phyloP scores from a whole-genome alignment of 371 early-diverging fungal genomes.

The Dichotomocladium elegans region DNA sequence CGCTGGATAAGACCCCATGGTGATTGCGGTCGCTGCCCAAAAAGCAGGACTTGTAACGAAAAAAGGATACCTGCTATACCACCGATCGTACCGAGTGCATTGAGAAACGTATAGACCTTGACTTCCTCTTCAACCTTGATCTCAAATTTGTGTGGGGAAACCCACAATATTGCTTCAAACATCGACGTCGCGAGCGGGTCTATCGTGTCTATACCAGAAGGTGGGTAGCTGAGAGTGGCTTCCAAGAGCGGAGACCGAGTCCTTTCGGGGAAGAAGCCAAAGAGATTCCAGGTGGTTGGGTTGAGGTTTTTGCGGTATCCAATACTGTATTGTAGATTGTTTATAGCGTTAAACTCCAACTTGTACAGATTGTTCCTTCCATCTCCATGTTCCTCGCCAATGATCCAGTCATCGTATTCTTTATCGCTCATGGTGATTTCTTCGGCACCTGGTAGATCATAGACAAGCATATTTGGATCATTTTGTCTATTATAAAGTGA shows the following conservation, averaged over 20 bases:
- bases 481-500: constrained; percentile 22
- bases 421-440: constrained; percentile 2
- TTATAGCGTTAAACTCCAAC: constrained; percentile 6
- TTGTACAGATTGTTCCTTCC: constrained; percentile 26
- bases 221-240: constrained; percentile 7
- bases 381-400: constrained; percentile 17
- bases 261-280: no score
- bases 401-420: constrained; percentile 18
- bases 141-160: constrained; percentile 12
- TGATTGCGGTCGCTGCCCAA: constrained; percentile 30
- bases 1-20: constrained; percentile 38
- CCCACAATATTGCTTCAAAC: no score
- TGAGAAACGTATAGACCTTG: constrained; percentile 26
- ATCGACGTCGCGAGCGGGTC: constrained; percentile 14
- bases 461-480: constrained; percentile 26
- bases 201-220: background rate
- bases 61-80: constrained; percentile 30
- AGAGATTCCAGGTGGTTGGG: no score
- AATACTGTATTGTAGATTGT: constrained; percentile 5
- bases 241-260: constrained; percentile 22
- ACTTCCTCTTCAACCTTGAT: constrained; percentile 17
- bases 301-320: no score
- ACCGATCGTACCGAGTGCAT: constrained; percentile 32
- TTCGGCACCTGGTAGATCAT: no score
- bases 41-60: constrained; percentile 19